phyloP scores from a whole-genome alignment of 2,329 filamentous ascomycete genomes.

The Thielaviopsis punctulata region DNA sequence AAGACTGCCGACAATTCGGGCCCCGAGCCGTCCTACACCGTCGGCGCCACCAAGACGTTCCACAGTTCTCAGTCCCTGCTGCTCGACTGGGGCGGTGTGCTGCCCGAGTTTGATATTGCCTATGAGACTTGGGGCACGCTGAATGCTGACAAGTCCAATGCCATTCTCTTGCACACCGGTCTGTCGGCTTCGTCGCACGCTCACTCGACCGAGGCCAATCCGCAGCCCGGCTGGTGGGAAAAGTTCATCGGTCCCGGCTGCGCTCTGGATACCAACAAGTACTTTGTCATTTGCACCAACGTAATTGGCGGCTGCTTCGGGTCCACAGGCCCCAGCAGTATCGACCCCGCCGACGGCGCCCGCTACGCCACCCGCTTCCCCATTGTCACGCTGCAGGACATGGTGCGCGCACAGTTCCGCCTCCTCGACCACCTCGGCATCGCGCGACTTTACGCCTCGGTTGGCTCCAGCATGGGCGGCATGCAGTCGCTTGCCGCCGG shows the following conservation, averaged over 20 bases:
- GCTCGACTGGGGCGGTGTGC: slow-evolving; percentile 87
- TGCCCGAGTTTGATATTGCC: slow-evolving; percentile 75
- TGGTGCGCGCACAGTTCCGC: slow-evolving; percentile 90
- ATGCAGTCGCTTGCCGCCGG: slow-evolving; percentile 92
- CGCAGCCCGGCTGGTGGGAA: slow-evolving; percentile 95
- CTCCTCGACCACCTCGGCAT: slow-evolving; percentile 69
- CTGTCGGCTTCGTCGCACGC: slow-evolving; percentile 95
- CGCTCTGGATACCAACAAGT: slow-evolving; percentile 77
- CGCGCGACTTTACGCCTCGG: slow-evolving; percentile 67
- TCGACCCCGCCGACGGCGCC: slow-evolving; percentile 76
- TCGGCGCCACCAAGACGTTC: slow-evolving; percentile 65
- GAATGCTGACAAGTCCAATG: slow-evolving; percentile 69
- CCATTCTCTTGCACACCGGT: slow-evolving; percentile 81
- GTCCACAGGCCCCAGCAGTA: slow-evolving; percentile 74
- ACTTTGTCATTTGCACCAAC: slow-evolving; percentile 91
- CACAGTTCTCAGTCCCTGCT: slow-evolving; percentile 57
- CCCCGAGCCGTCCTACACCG: slow-evolving; percentile 87
- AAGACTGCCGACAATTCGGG: slow-evolving; percentile 40
- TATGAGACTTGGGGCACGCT: slow-evolving; percentile 84
- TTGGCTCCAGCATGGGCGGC: slow-evolving; percentile 93
- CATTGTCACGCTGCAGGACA: slow-evolving; percentile 88
- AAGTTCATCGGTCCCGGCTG: slow-evolving; percentile 84
- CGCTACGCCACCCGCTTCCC: slow-evolving; percentile 89
- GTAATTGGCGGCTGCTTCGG: slow-evolving; percentile 93
- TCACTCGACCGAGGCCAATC: slow-evolving; percentile 73